phyloP scores from a whole-genome alignment of 768 basidiomycete species.

The Boletus sp. region DNA sequence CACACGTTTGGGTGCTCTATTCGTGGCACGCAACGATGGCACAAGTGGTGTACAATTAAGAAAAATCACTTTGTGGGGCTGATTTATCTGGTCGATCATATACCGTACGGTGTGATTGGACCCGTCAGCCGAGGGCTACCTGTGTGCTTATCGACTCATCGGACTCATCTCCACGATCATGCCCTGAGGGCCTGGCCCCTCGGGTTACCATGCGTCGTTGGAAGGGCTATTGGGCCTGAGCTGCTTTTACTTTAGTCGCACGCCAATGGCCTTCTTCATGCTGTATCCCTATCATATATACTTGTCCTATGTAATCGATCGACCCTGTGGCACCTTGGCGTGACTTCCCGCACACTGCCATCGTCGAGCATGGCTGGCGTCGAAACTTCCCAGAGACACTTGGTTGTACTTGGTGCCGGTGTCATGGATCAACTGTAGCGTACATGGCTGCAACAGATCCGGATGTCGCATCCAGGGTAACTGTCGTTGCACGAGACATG shows the following conservation, averaged over 20 bases:
- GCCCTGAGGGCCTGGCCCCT: background rate
- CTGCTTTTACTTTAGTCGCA: background rate
- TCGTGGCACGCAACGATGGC: conserved; percentile 36
- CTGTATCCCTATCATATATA: background rate
- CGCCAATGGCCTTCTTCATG: background rate
- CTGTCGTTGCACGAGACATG: conserved; percentile 38
- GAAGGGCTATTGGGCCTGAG: background rate
- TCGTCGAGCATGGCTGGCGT: conserved; percentile 12
- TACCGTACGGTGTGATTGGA: background rate
- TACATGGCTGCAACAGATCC: conserved; percentile 30
- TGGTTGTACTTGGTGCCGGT: conserved; percentile 39
- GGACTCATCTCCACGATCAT: background rate
- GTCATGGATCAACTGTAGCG: conserved; percentile 41
- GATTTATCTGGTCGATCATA: conserved; percentile 5
- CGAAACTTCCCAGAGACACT: conserved; percentile 7
- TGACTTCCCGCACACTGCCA: background rate
- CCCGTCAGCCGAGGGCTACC: background rate
- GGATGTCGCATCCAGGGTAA: conserved; percentile 19
- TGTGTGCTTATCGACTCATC: no score
- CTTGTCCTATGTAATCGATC: conserved; percentile 1
- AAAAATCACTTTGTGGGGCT: conserved; percentile 43
- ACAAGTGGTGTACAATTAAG: conserved; percentile 34
- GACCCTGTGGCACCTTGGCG: background rate
- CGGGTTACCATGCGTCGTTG: background rate
- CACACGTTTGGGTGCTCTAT: conserved; percentile 41